phyloP scores from a whole-genome alignment of 2,329 filamentous ascomycete species.

The Aspergillus unguis region DNA sequence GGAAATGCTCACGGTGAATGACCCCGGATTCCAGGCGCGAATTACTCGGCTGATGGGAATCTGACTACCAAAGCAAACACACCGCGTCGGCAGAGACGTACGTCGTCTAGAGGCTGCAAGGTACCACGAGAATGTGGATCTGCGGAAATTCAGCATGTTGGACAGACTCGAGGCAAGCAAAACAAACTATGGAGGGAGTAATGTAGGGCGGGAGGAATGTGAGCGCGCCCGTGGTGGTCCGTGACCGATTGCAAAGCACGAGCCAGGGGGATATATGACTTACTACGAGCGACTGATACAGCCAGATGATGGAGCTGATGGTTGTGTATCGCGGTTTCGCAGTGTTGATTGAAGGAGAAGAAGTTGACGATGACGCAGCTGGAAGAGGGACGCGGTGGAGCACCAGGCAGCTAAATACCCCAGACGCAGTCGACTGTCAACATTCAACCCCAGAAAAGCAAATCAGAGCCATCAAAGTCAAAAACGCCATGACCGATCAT shows the following conservation, averaged over 20 bases:
- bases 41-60: constrained; percentile 13
- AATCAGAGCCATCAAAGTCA: neutral
- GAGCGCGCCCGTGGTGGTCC: neutral
- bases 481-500: neutral
- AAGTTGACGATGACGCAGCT: constrained; percentile 4
- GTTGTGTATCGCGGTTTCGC: neutral
- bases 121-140: constrained; percentile 20
- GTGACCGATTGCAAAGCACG: neutral
- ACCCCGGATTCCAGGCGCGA: constrained; percentile 14
- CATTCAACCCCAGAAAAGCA: neutral
- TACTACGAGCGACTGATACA: constrained; percentile 6
- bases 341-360: neutral
- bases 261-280: constrained; percentile 10
- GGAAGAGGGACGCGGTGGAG: neutral
- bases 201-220: constrained; percentile 24
- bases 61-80: constrained; percentile 9
- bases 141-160: constrained; percentile 13
- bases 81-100: constrained; percentile 12
- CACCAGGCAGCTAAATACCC: constrained; percentile 11
- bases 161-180: constrained; percentile 11
- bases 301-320: constrained; percentile 11
- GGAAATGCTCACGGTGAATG: constrained; percentile 15
- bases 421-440: constrained; percentile 1
- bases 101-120: constrained; percentile 3
- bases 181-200: constrained; percentile 15